Evolutionary conservation across 176 grass and related monocot species (phyloP), one percentile per base, ranked within the genome.

Genomic region (Triticum timopheevii): DNA sequence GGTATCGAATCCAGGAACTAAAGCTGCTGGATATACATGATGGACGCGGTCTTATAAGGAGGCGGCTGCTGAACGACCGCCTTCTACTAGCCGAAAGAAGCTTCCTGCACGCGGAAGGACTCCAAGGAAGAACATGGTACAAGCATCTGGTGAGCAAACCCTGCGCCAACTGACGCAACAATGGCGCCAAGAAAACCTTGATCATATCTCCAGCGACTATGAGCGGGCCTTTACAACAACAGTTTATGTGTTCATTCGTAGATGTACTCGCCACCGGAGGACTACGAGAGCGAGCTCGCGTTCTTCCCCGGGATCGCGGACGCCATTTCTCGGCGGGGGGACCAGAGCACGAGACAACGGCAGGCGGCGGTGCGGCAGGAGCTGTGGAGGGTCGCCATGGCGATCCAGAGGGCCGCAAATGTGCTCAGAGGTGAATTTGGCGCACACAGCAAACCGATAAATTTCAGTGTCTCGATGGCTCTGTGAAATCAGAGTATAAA

Each of bases 61-160:
- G 86, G 81, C 88, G 92, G 3, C 61, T 87, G 75, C 28, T 94
- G 49, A 98, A 98, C 61, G 89, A 98, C 79, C 97, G 92, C 42
- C 92, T 98, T 91, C 88, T 96, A 70, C 92, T 98, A 40, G 88
- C 87, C 7, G 97, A 98, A 90, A 96, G 97, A 92, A 92, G 93
- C 88, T 96, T 98, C 45, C 82, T 98, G 67, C 88, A 96, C 61
- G 70, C 87, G 45, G 92, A 96, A 73, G 97, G 97, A 34, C 94
- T 98, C 62, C 23, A 91, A 85, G 92, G 97, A 80, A 96, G 97
- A 88, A n/a, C 17, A n/a, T 98, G 97, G 94, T 98, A 91, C 66
- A 98, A 88, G 82, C 97, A 98, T 85, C 81, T 96, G 90, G 94
- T 98, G 78, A 88, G 87, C 24, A 76, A 79, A 83, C 40, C 6